Evolutionary conservation across 164 flowering plant genomes (phyloP), one percentile per base, ranked within the genome.

Genomic region (Chloranthus sessilifolius): DNA sequence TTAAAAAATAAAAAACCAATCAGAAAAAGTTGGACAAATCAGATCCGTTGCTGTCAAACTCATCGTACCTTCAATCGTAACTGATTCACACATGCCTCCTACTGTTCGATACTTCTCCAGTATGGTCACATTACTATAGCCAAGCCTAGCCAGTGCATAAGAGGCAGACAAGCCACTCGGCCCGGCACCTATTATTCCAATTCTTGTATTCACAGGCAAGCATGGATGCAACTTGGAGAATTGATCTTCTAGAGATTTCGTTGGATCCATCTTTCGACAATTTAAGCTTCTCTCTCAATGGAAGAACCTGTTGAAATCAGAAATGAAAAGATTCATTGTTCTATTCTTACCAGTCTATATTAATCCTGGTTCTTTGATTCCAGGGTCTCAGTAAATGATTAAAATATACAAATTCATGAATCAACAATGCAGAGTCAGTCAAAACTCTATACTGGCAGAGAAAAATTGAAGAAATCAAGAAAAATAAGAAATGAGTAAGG

Each of bases 81-180:
- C 82, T 36, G 89, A 82, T 59, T 78, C 89, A 58, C 95, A 82
- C 87, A 82, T 75, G 66, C 89, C 89, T 27, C 83, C 78, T 5
- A 82, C 87, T 7, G 75, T 63, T 21, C 73, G 82, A 59, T 79
- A 25, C 71, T 85, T 82, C 65, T 82, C 87, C 11, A 80, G 56
- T 16, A 85, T 68, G 6, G 85, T 77, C 4, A 85, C 67, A 52
- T 76, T 67, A 6, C 25, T 54, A 56, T 82, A 85, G 47, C 90
- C 88, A 27, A 85, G 82, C 63, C 63, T 81, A 31, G 64, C 41
- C n/a, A 82, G 63, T 51, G 87, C 95, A 71, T 85, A 80, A 19
- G 95, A 83, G 14, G 95, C 76, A 25, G 95, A 85, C 52, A 82
- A 35, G 43, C 95, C 95, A 60, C 95, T 82, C 40, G 95, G 95